A percentile compares a stretch with the other conserved stretches of the same genome.
Evolutionary conservation across 1,284 basidiomycete genomes (phyloP).

Genomic region (Boletus coffeatus): DNA sequence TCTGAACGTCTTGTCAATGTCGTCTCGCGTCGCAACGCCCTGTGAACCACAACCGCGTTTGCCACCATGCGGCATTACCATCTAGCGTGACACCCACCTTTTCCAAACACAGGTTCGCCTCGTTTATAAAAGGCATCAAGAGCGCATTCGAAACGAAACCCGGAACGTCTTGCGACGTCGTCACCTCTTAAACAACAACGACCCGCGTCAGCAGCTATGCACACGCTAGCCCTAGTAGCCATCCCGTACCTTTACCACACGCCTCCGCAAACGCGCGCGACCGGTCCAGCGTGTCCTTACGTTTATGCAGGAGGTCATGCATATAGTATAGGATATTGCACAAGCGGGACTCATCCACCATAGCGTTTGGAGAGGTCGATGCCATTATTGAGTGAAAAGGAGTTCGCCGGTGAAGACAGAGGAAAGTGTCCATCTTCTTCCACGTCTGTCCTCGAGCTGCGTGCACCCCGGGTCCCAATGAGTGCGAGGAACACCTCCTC

Average conservation of each 20-base stretch:
- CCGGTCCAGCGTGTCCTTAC: conserved; percentile 67
- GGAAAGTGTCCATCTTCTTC: too few species aligned
- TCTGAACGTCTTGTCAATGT: conserved; percentile 92
- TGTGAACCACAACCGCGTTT: conserved; percentile 26
- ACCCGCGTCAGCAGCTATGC: neutral
- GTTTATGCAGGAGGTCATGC: conserved; percentile 46
- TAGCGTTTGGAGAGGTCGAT: too few species aligned
- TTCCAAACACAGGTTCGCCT: conserved; percentile 91
- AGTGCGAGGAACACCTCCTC: too few species aligned
- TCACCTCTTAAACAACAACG: conserved; percentile 57
- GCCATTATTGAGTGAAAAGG: too few species aligned
- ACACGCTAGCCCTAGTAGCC: neutral
- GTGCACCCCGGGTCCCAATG: too few species aligned
- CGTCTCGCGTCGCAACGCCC: conserved; percentile 87
- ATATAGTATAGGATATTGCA: too few species aligned
- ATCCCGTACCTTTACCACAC: conserved; percentile 76
- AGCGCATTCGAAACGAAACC: conserved; percentile 88
- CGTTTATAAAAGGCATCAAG: conserved; percentile 90
- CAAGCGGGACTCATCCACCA: too few species aligned
- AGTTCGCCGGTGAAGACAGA: too few species aligned
- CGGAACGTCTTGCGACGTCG: conserved; percentile 84
- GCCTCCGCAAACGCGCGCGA: conserved; percentile 80
- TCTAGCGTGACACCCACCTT: conserved; percentile 41
- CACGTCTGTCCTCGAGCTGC: too few species aligned
- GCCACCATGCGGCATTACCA: neutral